Base-by-base conservation (phyloP, 2,329 filamentous ascomycete species). In the Corynespora cassiicola region DNA sequence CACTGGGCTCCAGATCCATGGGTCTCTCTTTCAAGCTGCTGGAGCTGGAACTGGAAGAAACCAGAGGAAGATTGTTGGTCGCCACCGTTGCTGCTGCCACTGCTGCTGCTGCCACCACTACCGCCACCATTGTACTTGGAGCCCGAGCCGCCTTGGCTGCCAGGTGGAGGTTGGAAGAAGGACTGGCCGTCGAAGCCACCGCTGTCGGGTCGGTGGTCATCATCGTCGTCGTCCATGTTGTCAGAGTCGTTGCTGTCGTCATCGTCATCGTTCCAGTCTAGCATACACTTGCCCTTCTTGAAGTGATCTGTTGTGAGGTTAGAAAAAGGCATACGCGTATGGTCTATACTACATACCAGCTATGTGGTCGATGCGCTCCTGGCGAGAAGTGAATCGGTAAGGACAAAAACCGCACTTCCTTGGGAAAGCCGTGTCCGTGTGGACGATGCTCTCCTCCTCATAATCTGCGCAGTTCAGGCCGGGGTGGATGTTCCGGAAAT, bases 301-400 rank as follows among this genome's bases (percentile, higher is more conserved):
- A 68, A 68, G 45, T 68, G 65, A 7, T 65, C 58, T 39, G 44
- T 23, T 27, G 16, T 11, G 10, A 12, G 2, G 15, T 34, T 34
- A 33, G 31, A 8, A n/a, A n/a, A 15, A 10, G 14, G 3, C 3
- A 27, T n/a, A 25, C 29, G 5, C 27, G 11, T 18, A 11, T 5
- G 11, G 10, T 16, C 17, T 24, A 21, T 14, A 16, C 11, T 15
- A 42, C 33, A 28, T 42, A 49, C 45, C 45, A 29, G 60, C 63
- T n/a, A 68, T 64, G 23, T 68, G 65, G 24, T 68, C 62, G 40
- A 68, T 68, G 22, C 65, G 57, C 29, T 66, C 63, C 32, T 68
- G 62, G 39, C 64, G 50, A 1, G 58, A 61, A 3, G 42, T 44
- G 40, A 68, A 68, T 7, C 52, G 55, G 36, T 68, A 58, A 35